Conservation (phyloP, 345 rosid species). For the Brassica incana region DNA sequence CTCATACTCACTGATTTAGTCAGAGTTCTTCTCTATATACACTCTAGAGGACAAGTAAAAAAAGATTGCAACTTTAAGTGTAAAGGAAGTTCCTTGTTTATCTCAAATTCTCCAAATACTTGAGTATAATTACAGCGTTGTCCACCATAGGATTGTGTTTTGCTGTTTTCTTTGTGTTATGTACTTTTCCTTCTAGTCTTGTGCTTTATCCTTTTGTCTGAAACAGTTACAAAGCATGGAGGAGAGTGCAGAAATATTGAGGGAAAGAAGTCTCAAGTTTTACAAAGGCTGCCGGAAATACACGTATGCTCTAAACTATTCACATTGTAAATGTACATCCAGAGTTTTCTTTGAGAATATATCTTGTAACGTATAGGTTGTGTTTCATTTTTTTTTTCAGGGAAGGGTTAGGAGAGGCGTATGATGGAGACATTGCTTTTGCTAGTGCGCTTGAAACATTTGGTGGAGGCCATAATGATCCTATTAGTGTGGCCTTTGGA, state of each 20-base stretch:
- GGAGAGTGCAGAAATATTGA: constrained; percentile 77
- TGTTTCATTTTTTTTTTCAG: constrained; percentile 48
- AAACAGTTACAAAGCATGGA: constrained; percentile 87
- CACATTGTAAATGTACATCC: not conserved
- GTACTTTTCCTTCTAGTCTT: not conserved
- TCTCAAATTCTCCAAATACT: not conserved
- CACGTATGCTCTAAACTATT: constrained; percentile 58
- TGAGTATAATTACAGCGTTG: not conserved
- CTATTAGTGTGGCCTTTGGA: constrained; percentile 97
- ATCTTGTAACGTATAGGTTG: constrained; percentile 1
- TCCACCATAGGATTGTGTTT: not conserved
- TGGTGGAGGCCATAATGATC: constrained; percentile 99
- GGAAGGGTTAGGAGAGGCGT: constrained; percentile 98
- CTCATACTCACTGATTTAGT: constrained; percentile 9
- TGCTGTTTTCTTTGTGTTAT: not conserved
- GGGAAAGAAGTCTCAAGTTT: constrained; percentile 94
- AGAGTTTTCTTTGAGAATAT: constrained; percentile 16
- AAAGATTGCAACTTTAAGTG: not conserved
- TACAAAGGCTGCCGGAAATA: constrained; percentile 96
- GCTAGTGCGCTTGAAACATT: constrained; percentile 96
- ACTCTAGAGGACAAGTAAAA: not conserved
- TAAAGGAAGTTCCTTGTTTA: constrained; percentile 2
- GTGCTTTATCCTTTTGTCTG: constrained; percentile 8
- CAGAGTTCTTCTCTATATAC: not conserved
- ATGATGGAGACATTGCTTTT: constrained; percentile 94